Percentiles rank a stretch among this genome's conserved stretches.
These are phyloP conservation scores for Phytophthora uliginosa DNA, from an alignment of 352 stramenopile species.

Conservation along the genomic window DNA sequence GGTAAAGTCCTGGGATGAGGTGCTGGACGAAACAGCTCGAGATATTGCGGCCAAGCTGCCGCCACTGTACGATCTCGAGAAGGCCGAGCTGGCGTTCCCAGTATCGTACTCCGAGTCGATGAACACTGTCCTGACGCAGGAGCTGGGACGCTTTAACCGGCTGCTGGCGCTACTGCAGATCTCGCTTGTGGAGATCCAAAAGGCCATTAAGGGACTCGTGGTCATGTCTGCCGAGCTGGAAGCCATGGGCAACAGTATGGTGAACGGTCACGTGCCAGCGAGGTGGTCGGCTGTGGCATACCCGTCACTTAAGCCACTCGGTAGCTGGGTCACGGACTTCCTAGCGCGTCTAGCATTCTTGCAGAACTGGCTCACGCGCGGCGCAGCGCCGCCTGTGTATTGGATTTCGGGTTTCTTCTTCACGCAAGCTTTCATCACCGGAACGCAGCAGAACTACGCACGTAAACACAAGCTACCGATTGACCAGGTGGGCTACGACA, in stretches of 20 bases:
- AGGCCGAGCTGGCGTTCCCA: constrained; percentile 87
- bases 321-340: constrained; percentile 94
- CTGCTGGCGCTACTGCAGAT: constrained; percentile 81
- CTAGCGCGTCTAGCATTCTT: constrained; percentile 85
- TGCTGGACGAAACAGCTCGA: constrained; percentile 86
- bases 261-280: constrained; percentile 90
- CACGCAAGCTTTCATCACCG: constrained; percentile 95
- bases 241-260: constrained; percentile 95
- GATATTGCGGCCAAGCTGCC: constrained; percentile 88
- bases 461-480: constrained; percentile 93
- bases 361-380: constrained; percentile 85
- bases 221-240: constrained; percentile 95
- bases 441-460: constrained; percentile 95
- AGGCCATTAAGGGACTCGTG: constrained; percentile 93
- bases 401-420: constrained; percentile 97
- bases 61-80: constrained; percentile 92
- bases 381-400: constrained; percentile 85
- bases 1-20: constrained; percentile 93
- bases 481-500: constrained; percentile 93
- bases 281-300: constrained; percentile 91
- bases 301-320: constrained; percentile 93
- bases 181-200: constrained; percentile 91
- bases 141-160: constrained; percentile 94
- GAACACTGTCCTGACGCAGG: constrained; percentile 92
- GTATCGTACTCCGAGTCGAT: constrained; percentile 89